Evolutionary conservation across 148 eudicot species (phyloP).

Genomic region (Vaccinium darrowii): DNA sequence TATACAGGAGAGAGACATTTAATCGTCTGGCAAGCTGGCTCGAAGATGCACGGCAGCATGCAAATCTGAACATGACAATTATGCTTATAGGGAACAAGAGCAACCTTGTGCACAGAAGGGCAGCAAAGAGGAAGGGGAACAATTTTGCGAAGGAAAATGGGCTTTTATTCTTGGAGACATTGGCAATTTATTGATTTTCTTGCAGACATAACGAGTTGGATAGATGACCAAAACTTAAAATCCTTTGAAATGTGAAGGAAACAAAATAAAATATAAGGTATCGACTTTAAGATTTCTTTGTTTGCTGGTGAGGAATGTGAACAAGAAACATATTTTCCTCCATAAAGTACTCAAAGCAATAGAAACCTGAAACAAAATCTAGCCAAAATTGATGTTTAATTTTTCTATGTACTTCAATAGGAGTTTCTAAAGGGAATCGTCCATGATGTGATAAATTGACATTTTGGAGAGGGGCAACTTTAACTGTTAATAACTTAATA

Average conservation of each 20-base stretch:
- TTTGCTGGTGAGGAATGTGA: background rate
- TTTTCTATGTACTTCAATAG: background rate
- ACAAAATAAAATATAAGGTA: slow-evolving; percentile 33
- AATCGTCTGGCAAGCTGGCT: no score
- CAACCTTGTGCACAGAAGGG: no score
- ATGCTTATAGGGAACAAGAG: no score
- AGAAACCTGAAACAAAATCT: no score
- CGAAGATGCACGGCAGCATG: no score
- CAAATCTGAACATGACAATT: no score
- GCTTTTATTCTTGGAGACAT: background rate
- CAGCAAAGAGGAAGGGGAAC: no score
- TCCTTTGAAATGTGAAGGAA: slow-evolving; percentile 57
- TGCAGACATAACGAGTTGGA: slow-evolving; percentile 74
- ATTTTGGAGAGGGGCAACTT: background rate
- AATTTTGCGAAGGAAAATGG: no score
- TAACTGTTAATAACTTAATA: background rate
- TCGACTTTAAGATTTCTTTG: background rate
- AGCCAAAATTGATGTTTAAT: background rate
- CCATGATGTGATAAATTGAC: background rate
- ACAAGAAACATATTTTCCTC: background rate
- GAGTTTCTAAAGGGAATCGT: background rate
- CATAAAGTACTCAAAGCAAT: no score
- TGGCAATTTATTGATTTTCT: background rate
- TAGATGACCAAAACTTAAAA: slow-evolving; percentile 50
- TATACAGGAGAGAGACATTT: no score